A percentile compares a stretch with the other conserved stretches of the same genome.
Conservation (phyloP, 179 eudicot genomes). For the Amaranthus tricolor region DNA sequence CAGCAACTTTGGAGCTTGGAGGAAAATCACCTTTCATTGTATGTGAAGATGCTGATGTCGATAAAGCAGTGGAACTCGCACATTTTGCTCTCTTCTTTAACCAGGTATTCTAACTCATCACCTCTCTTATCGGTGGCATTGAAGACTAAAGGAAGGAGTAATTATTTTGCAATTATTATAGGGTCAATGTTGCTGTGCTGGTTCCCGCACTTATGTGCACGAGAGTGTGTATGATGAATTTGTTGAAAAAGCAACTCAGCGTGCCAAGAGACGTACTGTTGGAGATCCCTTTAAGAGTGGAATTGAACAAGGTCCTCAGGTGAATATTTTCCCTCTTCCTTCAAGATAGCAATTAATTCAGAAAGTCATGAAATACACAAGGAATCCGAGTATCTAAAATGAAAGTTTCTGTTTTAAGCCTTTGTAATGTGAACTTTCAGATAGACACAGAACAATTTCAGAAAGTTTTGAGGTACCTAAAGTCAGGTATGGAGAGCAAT, state of each 20-base stretch:
- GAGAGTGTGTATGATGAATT: conserved; percentile 78
- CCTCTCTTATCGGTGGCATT: background rate
- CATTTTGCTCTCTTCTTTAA: conserved; percentile 89
- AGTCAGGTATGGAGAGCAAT: conserved; percentile 62
- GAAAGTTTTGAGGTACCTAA: conserved; percentile 69
- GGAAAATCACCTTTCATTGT: conserved; percentile 73
- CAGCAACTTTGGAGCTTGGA: conserved; percentile 66
- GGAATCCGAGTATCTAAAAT: background rate
- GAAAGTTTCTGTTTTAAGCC: background rate
- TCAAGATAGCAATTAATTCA: background rate
- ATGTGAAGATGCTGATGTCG: conserved; percentile 75
- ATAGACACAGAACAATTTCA: conserved; percentile 74
- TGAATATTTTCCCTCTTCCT: conserved; percentile 18
- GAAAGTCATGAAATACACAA: background rate
- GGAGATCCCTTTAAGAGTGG: conserved; percentile 87
- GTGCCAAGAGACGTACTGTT: conserved; percentile 66
- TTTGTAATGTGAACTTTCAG: conserved; percentile 29
- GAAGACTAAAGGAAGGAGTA: background rate
- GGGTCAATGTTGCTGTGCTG: conserved; percentile 98
- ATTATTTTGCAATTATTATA: conserved; percentile 21
- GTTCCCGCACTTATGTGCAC: conserved; percentile 81
- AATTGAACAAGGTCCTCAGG: conserved; percentile 96
- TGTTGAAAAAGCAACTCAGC: conserved; percentile 73
- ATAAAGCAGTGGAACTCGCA: conserved; percentile 81
- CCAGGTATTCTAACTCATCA: conserved; percentile 42